Evolutionary conservation across 2,329 filamentous ascomycete genomes (phyloP), one percentile per base, ranked within the genome.

Genomic region (Colletotrichum chrysophilum): DNA sequence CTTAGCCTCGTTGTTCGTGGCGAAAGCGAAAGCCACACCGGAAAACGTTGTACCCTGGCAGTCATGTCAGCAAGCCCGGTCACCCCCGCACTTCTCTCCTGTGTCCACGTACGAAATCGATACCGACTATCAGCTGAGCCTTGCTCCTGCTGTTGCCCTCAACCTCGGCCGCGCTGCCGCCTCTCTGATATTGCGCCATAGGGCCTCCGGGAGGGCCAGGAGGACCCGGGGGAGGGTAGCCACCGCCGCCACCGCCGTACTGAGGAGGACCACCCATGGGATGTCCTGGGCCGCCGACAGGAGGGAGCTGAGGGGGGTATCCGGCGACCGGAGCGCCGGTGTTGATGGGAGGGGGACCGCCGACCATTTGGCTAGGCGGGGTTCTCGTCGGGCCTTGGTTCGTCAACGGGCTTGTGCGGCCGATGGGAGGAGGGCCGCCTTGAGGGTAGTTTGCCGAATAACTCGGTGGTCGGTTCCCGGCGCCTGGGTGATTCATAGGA

Each of bases 111-210:
- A 98, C 97, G 89, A 99, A 99, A 87, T 99, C 97, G 84, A 99
- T 98, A 79, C 97, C 97, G 71, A 99, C 97, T 85, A 99, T 99
- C 81, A 99, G 89, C 88, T 98, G 97, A 69, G 97, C 95, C 89
- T 98, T 98, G 88, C 94, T 98, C 83, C 95, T 93, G 81, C 94
- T 95, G 80, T 93, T 95, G 75, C 95, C 96, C 81, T 98, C 95
- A 43, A 98, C 94, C 85, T 98, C 96, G 74, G 90, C 89, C 60
- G 91, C 90, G 18, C 88, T 87, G 80, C 87, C 86, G 80, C 85
- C 84, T 77, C 86, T 80, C 81, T 84, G 84, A 84, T 76, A 76
- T 60, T 76, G 74, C 60, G 65, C 65, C 69, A 75, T 28, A 86
- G 61, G 32, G 10, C 34, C 34, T 38, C 61, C 61, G n/a, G 78